Conservation (phyloP, 2,329 filamentous ascomycete species). For the Thermomyces lanuginosus region DNA sequence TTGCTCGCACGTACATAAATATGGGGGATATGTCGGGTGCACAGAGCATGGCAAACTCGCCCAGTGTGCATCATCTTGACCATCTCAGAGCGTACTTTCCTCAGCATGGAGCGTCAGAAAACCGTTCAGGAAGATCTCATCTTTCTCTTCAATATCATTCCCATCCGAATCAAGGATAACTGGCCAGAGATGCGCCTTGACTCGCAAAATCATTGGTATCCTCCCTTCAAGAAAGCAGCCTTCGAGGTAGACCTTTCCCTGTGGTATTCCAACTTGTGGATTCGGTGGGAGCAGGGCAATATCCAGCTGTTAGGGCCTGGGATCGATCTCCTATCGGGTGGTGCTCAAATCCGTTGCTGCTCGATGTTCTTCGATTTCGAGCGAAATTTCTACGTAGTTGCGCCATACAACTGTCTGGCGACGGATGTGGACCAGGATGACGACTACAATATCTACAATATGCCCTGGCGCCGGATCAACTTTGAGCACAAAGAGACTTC, state of each 20-base stretch:
- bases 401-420: conserved; percentile 2
- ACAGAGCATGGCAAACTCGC: too few species aligned
- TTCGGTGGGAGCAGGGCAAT: too few species aligned
- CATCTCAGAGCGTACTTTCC: conserved; percentile 3
- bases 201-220: conserved; percentile 1
- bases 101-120: conserved; percentile 2
- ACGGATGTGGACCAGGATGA: neutral
- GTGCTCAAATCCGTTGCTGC: too few species aligned
- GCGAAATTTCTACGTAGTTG: conserved; percentile 3
- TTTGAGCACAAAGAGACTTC: too few species aligned
- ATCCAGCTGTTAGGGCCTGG: too few species aligned
- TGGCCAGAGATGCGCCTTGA: neutral
- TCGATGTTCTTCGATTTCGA: conserved; percentile 5
- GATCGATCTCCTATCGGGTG: too few species aligned
- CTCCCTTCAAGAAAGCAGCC: neutral
- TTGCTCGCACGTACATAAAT: too few species aligned
- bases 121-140: conserved; percentile 1
- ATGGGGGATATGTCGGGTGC: too few species aligned
- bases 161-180: conserved; percentile 2
- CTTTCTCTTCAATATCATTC: conserved; percentile 6
- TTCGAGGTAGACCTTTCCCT: too few species aligned
- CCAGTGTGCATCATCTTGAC: too few species aligned
- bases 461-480: conserved; percentile 1
- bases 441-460: neutral
- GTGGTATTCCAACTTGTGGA: too few species aligned